phyloP scores from a whole-genome alignment of 2,329 filamentous ascomycete genomes.

The Colletotrichum aenigma region DNA sequence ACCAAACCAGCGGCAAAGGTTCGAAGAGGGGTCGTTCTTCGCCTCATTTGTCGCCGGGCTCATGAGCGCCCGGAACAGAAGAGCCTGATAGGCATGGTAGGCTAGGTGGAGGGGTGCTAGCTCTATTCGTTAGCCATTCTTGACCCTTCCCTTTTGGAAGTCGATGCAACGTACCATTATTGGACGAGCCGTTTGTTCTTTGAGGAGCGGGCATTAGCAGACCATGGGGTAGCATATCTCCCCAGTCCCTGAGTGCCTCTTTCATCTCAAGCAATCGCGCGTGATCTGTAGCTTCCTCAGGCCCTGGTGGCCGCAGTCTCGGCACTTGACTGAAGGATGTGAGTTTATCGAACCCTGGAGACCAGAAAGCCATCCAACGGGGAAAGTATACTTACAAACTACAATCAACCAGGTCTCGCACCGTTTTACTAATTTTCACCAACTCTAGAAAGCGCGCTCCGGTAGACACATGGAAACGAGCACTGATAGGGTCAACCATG shows the following conservation, averaged over 20 bases:
- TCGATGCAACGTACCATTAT: constrained; percentile 19
- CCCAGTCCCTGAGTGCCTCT: constrained; percentile 37
- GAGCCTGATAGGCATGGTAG: constrained; percentile 44
- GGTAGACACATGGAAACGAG: constrained; percentile 34
- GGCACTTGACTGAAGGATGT: constrained; percentile 29
- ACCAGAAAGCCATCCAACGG: not conserved
- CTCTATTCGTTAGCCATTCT: not conserved
- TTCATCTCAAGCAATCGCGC: constrained; percentile 27
- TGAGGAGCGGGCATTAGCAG: constrained; percentile 27
- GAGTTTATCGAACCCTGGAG: not conserved
- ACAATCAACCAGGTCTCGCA: constrained; percentile 36
- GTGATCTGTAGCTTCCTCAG: constrained; percentile 20
- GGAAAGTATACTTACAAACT: constrained; percentile 31
- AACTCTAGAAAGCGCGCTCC: constrained; percentile 42
- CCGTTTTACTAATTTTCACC: constrained; percentile 32
- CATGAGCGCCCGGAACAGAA: constrained; percentile 49
- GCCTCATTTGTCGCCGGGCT: constrained; percentile 46
- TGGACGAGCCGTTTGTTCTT: constrained; percentile 14
- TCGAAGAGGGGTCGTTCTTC: constrained; percentile 38
- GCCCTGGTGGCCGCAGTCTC: constrained; percentile 13
- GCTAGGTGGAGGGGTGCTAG: constrained; percentile 42
- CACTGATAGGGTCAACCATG: constrained; percentile 37
- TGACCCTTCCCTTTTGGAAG: not conserved
- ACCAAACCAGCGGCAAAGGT: constrained; percentile 37
- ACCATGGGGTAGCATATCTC: constrained; percentile 38